Percentiles rank a stretch among this genome's conserved stretches.
phyloP scores from a whole-genome alignment of 768 basidiomycete species.

The Coprinellus aureogranulatus region DNA sequence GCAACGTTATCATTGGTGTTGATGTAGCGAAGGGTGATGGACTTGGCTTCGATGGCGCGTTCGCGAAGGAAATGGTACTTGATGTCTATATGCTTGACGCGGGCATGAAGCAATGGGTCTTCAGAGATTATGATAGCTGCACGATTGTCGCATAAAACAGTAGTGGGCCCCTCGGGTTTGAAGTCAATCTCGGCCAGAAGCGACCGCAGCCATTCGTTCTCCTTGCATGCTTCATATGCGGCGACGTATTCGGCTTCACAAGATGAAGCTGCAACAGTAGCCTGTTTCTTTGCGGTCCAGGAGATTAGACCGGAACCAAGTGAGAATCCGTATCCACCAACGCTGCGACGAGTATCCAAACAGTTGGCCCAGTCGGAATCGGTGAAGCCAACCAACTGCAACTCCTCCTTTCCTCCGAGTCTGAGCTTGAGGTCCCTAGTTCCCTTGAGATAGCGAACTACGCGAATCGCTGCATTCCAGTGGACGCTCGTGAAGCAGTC shows the following conservation, averaged over 20 bases:
- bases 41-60: not conserved
- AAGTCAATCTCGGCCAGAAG: conserved; percentile 13
- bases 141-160: conserved; percentile 33
- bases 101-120: conserved; percentile 33
- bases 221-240: conserved; percentile 24
- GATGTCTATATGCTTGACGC: conserved; percentile 8
- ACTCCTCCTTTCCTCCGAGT: conserved; percentile 9
- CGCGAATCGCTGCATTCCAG: conserved; percentile 24
- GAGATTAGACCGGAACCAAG: conserved; percentile 23
- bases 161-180: not conserved
- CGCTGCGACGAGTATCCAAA: conserved; percentile 16
- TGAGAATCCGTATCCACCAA: conserved; percentile 22
- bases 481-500: conserved; percentile 22
- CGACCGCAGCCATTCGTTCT: conserved; percentile 17
- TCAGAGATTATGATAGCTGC: conserved; percentile 31
- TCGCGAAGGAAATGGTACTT: conserved; percentile 1
- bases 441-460: conserved; percentile 20
- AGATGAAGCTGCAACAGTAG: conserved; percentile 27
- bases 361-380: conserved; percentile 27
- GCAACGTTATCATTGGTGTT: conserved; percentile 11
- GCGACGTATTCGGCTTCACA: conserved; percentile 47
- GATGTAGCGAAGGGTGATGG: conserved; percentile 2
- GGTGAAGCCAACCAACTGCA: conserved; percentile 14
- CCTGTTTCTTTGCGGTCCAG: conserved; percentile 34
- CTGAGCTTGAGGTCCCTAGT: conserved; percentile 12